Percentiles rank a stretch among this genome's conserved stretches.
These are phyloP conservation scores for Saxispiralis lemnorum DNA, from an alignment of 495 filamentous ascomycete species.

Conservation along the genomic window DNA sequence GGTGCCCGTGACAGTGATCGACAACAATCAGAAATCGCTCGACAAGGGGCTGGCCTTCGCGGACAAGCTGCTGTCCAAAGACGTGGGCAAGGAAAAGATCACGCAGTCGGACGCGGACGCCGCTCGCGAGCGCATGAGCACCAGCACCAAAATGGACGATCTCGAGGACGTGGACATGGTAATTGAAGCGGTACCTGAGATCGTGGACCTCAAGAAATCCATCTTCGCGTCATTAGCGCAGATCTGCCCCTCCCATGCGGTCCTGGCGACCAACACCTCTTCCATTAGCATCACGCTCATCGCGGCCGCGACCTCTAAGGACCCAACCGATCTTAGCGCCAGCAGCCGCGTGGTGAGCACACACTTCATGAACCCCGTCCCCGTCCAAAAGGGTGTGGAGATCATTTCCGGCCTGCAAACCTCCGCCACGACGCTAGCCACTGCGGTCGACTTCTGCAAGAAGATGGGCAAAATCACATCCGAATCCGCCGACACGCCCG, in stretches of 20 bases:
- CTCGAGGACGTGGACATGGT: constrained; percentile 85
- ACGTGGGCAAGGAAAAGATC: constrained; percentile 68
- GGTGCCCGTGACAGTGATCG: constrained; percentile 73
- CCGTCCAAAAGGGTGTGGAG: constrained; percentile 91
- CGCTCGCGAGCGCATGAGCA: constrained; percentile 45
- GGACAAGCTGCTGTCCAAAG: constrained; percentile 88
- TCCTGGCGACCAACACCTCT: constrained; percentile 92
- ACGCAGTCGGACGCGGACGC: constrained; percentile 60
- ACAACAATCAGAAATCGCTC: constrained; percentile 68
- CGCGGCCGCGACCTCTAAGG: constrained; percentile 55
- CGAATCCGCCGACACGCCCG: constrained; percentile 70
- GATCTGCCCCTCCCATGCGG: constrained; percentile 69
- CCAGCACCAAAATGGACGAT: constrained; percentile 57
- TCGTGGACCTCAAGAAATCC: constrained; percentile 60
- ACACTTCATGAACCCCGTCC: constrained; percentile 99
- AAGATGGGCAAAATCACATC: constrained; percentile 87
- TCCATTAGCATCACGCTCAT: constrained; percentile 96
- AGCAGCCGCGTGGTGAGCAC: constrained; percentile 83
- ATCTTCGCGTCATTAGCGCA: constrained; percentile 77
- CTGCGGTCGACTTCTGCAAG: constrained; percentile 71
- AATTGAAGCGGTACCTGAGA: constrained; percentile 95
- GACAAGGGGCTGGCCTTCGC: constrained; percentile 86
- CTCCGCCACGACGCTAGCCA: constrained; percentile 57
- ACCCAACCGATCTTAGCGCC: constrained; percentile 61
- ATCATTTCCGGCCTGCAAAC: constrained; percentile 92